A percentile compares a stretch with the other conserved stretches of the same genome.
Conservation (phyloP, 202 grass and related monocot genomes). For the Zizania palustris region DNA sequence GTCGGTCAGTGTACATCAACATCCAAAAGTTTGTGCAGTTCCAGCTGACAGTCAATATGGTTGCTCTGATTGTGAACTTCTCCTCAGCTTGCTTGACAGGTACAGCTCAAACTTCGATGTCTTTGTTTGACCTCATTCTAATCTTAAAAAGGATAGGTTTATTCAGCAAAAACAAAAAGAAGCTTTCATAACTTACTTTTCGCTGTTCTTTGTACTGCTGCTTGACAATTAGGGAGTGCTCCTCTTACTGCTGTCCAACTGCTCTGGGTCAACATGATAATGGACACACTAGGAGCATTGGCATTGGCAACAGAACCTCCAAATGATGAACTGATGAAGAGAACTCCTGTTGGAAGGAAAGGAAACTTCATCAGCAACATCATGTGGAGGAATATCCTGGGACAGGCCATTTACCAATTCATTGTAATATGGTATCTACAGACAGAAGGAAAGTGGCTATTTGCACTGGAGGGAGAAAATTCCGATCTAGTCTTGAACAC, state of each 20-base stretch:
- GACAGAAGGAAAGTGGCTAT: slow-evolving; percentile 70
- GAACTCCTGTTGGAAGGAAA: slow-evolving; percentile 86
- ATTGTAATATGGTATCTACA: slow-evolving; percentile 93
- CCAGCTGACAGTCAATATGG: slow-evolving; percentile 94
- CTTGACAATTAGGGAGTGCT: slow-evolving; percentile 60
- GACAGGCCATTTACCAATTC: slow-evolving; percentile 82
- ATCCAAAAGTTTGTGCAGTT: slow-evolving; percentile 99
- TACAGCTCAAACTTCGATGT: slow-evolving; percentile 39
- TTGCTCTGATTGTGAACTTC: slow-evolving; percentile 93
- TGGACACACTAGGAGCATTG: slow-evolving; percentile 96
- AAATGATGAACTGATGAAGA: slow-evolving; percentile 85
- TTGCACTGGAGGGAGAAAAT: slow-evolving; percentile 63
- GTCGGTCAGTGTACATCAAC: slow-evolving; percentile 95
- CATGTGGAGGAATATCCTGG: slow-evolving; percentile 98
- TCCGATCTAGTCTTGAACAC: slow-evolving; percentile 84
- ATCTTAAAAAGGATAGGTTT: slow-evolving; percentile 3
- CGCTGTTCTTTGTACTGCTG: slow-evolving; percentile 27
- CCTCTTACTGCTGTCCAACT: slow-evolving; percentile 97
- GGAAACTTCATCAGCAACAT: slow-evolving; percentile 93
- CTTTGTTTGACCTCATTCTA: slow-evolving; percentile 2
- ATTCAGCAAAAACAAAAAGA: background rate
- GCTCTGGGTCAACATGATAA: slow-evolving; percentile 99
- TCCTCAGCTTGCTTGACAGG: slow-evolving; percentile 92
- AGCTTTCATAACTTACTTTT: slow-evolving; percentile 12
- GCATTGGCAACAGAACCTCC: slow-evolving; percentile 96